Percentiles rank a stretch among this genome's conserved stretches.
phyloP scores from a whole-genome alignment of 2,329 filamentous ascomycete genomes.

The Nothopassalora personata region DNA sequence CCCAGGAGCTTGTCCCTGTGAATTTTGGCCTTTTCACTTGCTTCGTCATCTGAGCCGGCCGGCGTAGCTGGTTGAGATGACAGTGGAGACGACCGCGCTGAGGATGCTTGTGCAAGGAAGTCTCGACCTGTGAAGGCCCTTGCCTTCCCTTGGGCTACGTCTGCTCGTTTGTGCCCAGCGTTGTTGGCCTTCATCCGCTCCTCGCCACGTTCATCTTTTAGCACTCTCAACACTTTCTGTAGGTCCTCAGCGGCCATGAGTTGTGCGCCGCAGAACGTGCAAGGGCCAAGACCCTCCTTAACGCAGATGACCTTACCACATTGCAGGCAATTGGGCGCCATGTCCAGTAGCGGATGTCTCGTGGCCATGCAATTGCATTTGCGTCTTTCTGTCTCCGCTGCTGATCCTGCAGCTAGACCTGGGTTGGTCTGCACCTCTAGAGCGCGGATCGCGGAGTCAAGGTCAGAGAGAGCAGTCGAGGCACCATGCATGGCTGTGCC shows the following conservation, averaged over 20 bases:
- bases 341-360: constrained; percentile 79
- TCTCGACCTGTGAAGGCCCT: constrained; percentile 34
- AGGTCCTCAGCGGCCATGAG: constrained; percentile 69
- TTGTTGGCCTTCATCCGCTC: constrained; percentile 83
- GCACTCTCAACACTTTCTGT: constrained; percentile 75
- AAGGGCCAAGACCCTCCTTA: constrained; percentile 88
- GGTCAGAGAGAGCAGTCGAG: constrained; percentile 63
- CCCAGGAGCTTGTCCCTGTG: constrained; percentile 75
- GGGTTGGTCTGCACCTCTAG: constrained; percentile 93
- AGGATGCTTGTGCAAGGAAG: constrained; percentile 31
- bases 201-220: constrained; percentile 77
- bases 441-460: constrained; percentile 74
- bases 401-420: constrained; percentile 45
- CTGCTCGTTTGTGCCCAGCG: constrained; percentile 59
- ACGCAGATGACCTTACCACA: constrained; percentile 96
- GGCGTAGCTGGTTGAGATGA: constrained; percentile 29
- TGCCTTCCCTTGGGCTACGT: constrained; percentile 48
- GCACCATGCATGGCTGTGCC: constrained; percentile 78
- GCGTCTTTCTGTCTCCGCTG: constrained; percentile 52
- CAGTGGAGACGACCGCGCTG: constrained; percentile 34
- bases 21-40: constrained; percentile 63
- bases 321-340: constrained; percentile 83
- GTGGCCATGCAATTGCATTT: constrained; percentile 85
- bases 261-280: constrained; percentile 78
- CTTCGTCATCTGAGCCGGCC: constrained; percentile 41